A percentile compares a stretch with the other conserved stretches of the same genome.
These are phyloP conservation scores for Sporothrix variecibatus DNA, from an alignment of 2,329 filamentous ascomycete genomes.

Conservation along the genomic window DNA sequence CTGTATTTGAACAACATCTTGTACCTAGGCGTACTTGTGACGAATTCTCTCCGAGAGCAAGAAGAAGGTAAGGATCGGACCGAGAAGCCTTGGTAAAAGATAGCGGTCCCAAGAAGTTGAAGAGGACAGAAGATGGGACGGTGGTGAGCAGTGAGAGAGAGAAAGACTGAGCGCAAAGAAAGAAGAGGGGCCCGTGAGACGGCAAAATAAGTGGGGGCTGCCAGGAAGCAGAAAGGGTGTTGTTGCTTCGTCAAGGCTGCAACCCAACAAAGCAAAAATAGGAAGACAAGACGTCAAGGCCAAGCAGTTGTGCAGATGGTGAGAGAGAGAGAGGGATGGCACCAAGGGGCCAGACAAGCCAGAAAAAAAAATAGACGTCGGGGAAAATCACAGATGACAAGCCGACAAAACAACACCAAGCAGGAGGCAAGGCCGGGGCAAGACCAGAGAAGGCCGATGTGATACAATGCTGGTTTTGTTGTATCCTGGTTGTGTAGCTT, in stretches of 20 bases:
- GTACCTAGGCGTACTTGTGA: not conserved
- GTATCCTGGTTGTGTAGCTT: conserved; percentile 10
- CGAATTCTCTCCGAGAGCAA: not conserved
- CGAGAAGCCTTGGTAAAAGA: not conserved
- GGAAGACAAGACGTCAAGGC: not conserved
- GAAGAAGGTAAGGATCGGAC: not conserved
- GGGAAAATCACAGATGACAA: not conserved
- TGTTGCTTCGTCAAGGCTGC: not conserved
- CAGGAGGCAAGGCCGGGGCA: not conserved
- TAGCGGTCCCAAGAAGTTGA: not conserved
- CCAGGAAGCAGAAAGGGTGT: not conserved
- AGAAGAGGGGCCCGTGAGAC: conserved; percentile 13
- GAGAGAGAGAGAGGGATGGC: not conserved
- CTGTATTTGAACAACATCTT: conserved; percentile 11
- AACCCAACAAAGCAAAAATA: not conserved
- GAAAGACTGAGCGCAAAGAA: not conserved
- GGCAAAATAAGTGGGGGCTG: conserved; percentile 13
- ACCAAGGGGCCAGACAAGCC: not conserved
- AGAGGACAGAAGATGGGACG: not conserved
- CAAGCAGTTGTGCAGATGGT: not conserved
- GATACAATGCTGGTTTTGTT: not conserved
- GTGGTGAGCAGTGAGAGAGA: not conserved
- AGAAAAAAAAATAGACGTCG: not conserved
- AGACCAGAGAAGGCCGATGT: not conserved
- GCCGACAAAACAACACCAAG: not conserved